These are phyloP conservation scores for Didymella glomerata DNA, from an alignment of 2,329 filamentous ascomycete genomes.

Conservation along the genomic window DNA sequence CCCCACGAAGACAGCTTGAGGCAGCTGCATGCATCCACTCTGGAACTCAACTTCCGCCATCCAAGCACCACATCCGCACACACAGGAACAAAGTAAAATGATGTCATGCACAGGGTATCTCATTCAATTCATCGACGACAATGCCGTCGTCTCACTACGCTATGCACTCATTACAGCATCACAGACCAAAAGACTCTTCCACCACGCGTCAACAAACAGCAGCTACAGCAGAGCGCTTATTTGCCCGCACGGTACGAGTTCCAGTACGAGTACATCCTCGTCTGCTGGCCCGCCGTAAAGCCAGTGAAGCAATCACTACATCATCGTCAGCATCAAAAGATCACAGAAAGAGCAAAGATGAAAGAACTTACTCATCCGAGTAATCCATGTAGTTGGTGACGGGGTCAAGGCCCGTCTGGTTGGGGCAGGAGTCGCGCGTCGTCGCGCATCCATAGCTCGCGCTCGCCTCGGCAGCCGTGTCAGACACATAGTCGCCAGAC, in stretches of 20 bases:
- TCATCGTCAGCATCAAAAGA: conserved; percentile 3
- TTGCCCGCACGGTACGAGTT: conserved; percentile 24
- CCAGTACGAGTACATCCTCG: conserved; percentile 34
- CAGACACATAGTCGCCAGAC: conserved; percentile 37
- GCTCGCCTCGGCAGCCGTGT: conserved; percentile 35
- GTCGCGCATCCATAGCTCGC: conserved; percentile 36
- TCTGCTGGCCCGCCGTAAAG: conserved; percentile 40
- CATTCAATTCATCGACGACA: background rate
- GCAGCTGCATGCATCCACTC: too few species aligned
- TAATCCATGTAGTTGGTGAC: conserved; percentile 51
- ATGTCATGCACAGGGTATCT: background rate
- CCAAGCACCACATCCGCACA: too few species aligned
- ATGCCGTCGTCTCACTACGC: background rate
- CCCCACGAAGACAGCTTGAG: background rate
- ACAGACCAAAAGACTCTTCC: background rate
- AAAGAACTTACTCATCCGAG: conserved; percentile 32
- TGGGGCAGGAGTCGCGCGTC: conserved; percentile 40
- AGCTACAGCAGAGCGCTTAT: conserved; percentile 22
- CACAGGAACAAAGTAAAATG: background rate
- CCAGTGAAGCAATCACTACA: conserved; percentile 32
- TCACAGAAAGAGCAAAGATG: background rate
- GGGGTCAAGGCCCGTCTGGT: conserved; percentile 37
- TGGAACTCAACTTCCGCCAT: too few species aligned
- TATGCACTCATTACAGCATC: conserved; percentile 7
- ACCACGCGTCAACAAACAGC: conserved; percentile 3